phyloP scores from a whole-genome alignment of 495 filamentous ascomycete genomes.

The Cairneyella variabilis region DNA sequence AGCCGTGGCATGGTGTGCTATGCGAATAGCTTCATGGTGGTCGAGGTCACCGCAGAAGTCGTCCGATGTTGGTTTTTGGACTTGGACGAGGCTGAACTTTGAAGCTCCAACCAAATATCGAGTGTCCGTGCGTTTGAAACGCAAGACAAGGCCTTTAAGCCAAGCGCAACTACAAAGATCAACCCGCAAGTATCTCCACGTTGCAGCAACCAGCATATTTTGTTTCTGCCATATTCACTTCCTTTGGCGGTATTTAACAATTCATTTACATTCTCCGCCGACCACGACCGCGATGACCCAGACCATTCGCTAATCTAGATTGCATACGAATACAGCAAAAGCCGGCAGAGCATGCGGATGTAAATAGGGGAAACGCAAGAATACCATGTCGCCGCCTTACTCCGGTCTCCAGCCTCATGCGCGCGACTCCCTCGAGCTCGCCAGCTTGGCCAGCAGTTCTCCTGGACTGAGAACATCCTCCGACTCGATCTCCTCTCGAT shows the following conservation, averaged over 20 bases:
- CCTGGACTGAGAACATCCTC: constrained; percentile 34
- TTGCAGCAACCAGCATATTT: background rate
- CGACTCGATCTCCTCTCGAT: constrained; percentile 64
- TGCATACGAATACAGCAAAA: background rate
- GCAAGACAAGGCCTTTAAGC: background rate
- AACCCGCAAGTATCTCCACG: constrained; percentile 12
- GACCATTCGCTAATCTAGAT: background rate
- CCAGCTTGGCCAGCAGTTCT: constrained; percentile 80
- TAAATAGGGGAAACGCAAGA: constrained; percentile 10
- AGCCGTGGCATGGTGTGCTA: constrained; percentile 14
- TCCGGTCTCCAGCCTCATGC: constrained; percentile 33
- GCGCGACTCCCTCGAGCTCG: constrained; percentile 94
- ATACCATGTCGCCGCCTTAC: constrained; percentile 22
- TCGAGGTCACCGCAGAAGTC: too few relatives aligned
- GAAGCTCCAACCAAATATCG: background rate
- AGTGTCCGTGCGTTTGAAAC: constrained; percentile 1
- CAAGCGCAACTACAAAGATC: background rate
- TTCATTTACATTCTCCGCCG: constrained; percentile 19
- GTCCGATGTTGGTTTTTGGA: background rate
- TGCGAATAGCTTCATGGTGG: constrained; percentile 15
- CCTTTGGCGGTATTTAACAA: constrained; percentile 32
- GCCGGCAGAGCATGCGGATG: background rate
- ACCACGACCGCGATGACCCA: constrained; percentile 5
- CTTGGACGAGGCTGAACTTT: constrained; percentile 1
- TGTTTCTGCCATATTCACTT: constrained; percentile 9